Percentiles rank a stretch among this genome's conserved stretches.
Evolutionary conservation across 352 stramenopile genomes (phyloP).

Genomic region (Phytophthora chlamydospora): DNA sequence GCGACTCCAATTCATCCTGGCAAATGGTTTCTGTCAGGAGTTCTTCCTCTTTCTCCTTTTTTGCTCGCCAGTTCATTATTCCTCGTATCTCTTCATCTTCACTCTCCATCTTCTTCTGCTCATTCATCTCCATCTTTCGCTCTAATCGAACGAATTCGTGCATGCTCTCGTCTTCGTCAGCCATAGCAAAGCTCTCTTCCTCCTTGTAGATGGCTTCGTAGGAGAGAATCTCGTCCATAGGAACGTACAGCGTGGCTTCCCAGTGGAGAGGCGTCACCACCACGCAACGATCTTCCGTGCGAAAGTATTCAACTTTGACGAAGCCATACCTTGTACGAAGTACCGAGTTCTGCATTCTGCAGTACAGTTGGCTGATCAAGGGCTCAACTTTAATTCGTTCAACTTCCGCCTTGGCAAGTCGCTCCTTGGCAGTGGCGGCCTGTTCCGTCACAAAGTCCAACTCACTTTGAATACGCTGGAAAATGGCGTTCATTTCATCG

Average conservation of each 20-base stretch:
- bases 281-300: constrained; percentile 57
- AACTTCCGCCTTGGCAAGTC: constrained; percentile 26
- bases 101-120: constrained; percentile 41
- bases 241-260: constrained; percentile 61
- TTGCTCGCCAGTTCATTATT: constrained; percentile 47
- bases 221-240: constrained; percentile 46
- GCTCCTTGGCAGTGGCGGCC: constrained; percentile 9
- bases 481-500: constrained; percentile 57
- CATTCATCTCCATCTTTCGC: constrained; percentile 18
- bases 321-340: constrained; percentile 58
- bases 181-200: constrained; percentile 55
- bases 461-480: constrained; percentile 43
- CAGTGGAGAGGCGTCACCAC: constrained; percentile 52
- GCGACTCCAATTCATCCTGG: constrained; percentile 44
- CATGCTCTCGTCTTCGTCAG: constrained; percentile 38
- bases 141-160: constrained; percentile 37
- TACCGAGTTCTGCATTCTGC: constrained; percentile 39
- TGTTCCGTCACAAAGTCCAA: constrained; percentile 27
- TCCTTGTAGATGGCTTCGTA: constrained; percentile 55
- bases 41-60: constrained; percentile 48
- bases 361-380: constrained; percentile 51
- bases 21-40: constrained; percentile 37
- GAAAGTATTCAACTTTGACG: constrained; percentile 52
- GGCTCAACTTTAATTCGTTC: constrained; percentile 26
- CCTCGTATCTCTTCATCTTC: constrained; percentile 50